These are phyloP conservation scores for peach (Prunus persica) DNA, from an alignment of 306 rosid species.

Conservation along the genomic window DNA sequence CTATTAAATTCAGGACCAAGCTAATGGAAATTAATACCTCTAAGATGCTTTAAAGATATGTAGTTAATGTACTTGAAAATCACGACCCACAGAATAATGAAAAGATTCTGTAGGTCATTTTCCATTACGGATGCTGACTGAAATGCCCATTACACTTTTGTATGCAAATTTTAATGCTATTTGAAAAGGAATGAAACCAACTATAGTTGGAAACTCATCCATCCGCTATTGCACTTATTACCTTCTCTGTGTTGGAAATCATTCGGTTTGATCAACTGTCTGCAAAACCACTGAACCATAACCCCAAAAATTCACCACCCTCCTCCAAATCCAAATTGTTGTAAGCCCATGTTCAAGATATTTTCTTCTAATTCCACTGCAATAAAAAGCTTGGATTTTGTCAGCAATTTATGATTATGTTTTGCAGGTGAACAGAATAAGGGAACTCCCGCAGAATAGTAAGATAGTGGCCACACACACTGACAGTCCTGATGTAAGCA, in stretches of 20 bases:
- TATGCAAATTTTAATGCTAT: not conserved
- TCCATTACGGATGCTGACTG: not conserved
- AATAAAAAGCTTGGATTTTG: not conserved
- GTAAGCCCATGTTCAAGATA: not conserved
- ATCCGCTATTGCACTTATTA: not conserved
- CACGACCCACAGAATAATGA: not conserved
- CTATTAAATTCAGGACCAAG: not conserved
- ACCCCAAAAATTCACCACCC: not conserved
- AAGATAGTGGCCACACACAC: slow-evolving; percentile 97
- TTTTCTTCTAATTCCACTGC: not conserved
- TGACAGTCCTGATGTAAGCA: slow-evolving; percentile 89
- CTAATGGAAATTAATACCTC: not conserved
- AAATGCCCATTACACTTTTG: not conserved
- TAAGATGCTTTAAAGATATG: not conserved
- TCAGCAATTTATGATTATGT: slow-evolving; percentile 8
- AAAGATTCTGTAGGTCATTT: not conserved
- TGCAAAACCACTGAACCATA: not conserved
- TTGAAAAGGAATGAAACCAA: not conserved
- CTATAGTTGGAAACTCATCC: not conserved
- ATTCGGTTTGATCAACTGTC: not conserved
- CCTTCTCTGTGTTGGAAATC: not conserved
- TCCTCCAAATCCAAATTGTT: not conserved
- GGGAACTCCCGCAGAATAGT: slow-evolving; percentile 93
- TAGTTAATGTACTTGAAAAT: not conserved
- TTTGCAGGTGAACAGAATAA: slow-evolving; percentile 92